Evolutionary conservation across 768 basidiomycete species (phyloP).

Genomic region (Mycena vitilis): DNA sequence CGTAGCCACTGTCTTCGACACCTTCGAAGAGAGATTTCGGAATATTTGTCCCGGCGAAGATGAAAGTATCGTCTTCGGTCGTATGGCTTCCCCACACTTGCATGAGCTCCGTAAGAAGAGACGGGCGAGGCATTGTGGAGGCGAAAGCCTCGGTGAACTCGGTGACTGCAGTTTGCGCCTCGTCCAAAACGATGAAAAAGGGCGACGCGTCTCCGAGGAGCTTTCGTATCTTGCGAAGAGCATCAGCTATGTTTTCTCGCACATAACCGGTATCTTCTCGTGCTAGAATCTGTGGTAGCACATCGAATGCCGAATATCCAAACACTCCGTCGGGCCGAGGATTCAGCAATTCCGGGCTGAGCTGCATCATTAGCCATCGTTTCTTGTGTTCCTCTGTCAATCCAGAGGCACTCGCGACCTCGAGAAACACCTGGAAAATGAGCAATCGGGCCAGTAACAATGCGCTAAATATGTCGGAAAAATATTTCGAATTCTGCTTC

Average conservation of each 20-base stretch:
- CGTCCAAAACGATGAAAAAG: slow-evolving; percentile 30
- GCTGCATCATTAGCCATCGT: slow-evolving; percentile 4
- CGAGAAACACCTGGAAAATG: slow-evolving; percentile 7
- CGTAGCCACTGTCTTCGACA: background rate
- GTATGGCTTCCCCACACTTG: background rate
- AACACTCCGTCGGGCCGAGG: background rate
- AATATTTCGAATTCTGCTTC: background rate
- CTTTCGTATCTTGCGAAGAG: slow-evolving; percentile 3
- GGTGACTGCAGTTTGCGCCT: slow-evolving; percentile 24
- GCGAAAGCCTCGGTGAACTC: slow-evolving; percentile 8
- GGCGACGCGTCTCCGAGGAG: slow-evolving; percentile 4
- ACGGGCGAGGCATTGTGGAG: background rate
- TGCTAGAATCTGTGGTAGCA: background rate
- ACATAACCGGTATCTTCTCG: background rate
- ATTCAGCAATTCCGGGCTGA: background rate
- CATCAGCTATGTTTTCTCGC: slow-evolving; percentile 2
- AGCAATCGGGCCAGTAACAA: slow-evolving; percentile 3
- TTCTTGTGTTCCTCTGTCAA: slow-evolving; percentile 6
- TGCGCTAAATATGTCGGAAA: background rate
- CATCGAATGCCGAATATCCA: background rate
- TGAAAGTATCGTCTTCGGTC: slow-evolving; percentile 5
- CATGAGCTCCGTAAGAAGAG: background rate
- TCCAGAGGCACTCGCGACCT: background rate
- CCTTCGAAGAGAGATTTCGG: slow-evolving; percentile 21
- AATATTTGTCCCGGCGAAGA: slow-evolving; percentile 28